phyloP scores from a whole-genome alignment of 2,329 filamentous ascomycete genomes.

The Sporothrix curviconia region DNA sequence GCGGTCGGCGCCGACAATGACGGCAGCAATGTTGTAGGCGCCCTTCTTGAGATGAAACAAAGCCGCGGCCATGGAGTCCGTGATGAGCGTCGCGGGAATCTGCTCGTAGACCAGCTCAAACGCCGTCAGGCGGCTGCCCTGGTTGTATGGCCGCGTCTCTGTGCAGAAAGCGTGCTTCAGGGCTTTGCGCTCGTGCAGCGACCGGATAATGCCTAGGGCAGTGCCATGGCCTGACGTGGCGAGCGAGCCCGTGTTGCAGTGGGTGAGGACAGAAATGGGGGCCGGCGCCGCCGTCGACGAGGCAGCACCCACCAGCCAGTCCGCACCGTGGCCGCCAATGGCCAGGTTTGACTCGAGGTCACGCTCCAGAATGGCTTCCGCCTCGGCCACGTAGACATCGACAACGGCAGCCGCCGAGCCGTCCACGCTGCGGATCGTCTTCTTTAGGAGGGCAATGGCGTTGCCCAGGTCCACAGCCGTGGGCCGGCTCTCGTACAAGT shows the following conservation, averaged over 20 bases:
- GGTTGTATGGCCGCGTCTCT: constrained; percentile 95
- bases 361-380: constrained; percentile 79
- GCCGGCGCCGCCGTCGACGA: constrained; percentile 36
- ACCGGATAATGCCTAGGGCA: constrained; percentile 86
- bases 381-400: constrained; percentile 66
- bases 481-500: constrained; percentile 80
- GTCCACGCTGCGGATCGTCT: constrained; percentile 44
- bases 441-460: constrained; percentile 74
- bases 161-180: constrained; percentile 89
- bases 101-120: constrained; percentile 93
- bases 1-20: constrained; percentile 90
- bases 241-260: constrained; percentile 96
- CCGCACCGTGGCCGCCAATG: constrained; percentile 76
- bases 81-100: constrained; percentile 86
- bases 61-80: constrained; percentile 92
- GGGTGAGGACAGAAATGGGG: constrained; percentile 77
- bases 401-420: constrained; percentile 48
- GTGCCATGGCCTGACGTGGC: constrained; percentile 98
- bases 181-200: constrained; percentile 58
- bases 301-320: constrained; percentile 60
- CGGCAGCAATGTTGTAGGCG: constrained; percentile 66
- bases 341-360: constrained; percentile 81
- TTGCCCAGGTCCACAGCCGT: constrained; percentile 94
- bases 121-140: constrained; percentile 87
- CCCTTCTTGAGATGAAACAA: constrained; percentile 61